A percentile compares a stretch with the other conserved stretches of the same genome.
Conservation (phyloP, 2,329 filamentous ascomycete genomes). For the Hypocrella siamensis region DNA sequence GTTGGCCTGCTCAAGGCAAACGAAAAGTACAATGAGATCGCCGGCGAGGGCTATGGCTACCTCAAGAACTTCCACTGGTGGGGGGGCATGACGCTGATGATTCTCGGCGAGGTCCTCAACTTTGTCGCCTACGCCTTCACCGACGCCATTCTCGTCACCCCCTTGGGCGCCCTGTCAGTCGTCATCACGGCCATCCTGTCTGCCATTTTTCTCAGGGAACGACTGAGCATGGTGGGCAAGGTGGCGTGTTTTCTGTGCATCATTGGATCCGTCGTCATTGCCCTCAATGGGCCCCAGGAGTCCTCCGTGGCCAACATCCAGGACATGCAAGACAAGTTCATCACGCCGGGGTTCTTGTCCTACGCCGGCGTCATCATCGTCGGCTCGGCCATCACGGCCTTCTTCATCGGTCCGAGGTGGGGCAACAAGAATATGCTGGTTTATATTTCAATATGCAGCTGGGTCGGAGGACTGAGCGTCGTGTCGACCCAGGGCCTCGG, state of each 20-base stretch:
- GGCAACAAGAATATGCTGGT: slow-evolving; percentile 97
- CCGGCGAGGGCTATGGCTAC: slow-evolving; percentile 93
- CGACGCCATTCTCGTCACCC: slow-evolving; percentile 89
- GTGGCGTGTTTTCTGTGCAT: slow-evolving; percentile 94
- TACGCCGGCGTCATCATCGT: slow-evolving; percentile 75
- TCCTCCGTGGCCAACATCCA: slow-evolving; percentile 78
- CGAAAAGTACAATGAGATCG: slow-evolving; percentile 88
- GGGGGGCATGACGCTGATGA: slow-evolving; percentile 92
- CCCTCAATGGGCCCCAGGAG: slow-evolving; percentile 78
- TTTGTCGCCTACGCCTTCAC: slow-evolving; percentile 95
- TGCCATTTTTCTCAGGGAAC: slow-evolving; percentile 89
- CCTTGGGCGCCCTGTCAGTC: slow-evolving; percentile 78
- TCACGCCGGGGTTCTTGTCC: slow-evolving; percentile 70
- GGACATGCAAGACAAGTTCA: slow-evolving; percentile 79
- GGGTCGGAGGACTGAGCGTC: slow-evolving; percentile 86
- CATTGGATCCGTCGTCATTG: slow-evolving; percentile 82
- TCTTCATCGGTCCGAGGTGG: slow-evolving; percentile 74
- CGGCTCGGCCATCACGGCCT: slow-evolving; percentile 52
- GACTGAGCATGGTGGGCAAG: slow-evolving; percentile 88
- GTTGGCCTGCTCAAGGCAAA: slow-evolving; percentile 81
- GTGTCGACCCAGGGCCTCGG: slow-evolving; percentile 90
- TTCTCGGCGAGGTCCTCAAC: slow-evolving; percentile 90
- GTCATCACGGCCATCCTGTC: slow-evolving; percentile 85
- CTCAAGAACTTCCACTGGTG: slow-evolving; percentile 94
- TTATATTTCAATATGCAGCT: slow-evolving; percentile 89